Evolutionary conservation across 768 basidiomycete species (phyloP).

Genomic region (Collybia sordida): DNA sequence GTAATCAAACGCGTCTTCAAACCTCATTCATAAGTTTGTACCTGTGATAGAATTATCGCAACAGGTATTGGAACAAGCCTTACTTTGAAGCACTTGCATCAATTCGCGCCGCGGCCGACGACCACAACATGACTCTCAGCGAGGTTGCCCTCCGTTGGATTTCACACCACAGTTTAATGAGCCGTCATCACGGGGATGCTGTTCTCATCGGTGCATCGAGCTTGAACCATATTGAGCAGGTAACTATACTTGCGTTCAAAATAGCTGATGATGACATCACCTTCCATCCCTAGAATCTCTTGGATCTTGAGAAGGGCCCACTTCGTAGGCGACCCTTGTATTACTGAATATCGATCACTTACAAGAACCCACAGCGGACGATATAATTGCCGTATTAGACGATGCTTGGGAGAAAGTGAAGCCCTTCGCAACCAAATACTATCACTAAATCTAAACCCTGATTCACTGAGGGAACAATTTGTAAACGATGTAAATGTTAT

Average conservation of each 20-base stretch:
- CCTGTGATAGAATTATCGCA: constrained; percentile 31
- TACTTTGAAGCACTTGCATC: constrained; percentile 20
- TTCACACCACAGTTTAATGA: constrained; percentile 41
- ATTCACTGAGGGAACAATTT: neutral
- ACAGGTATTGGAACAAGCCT: constrained; percentile 30
- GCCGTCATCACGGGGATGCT: constrained; percentile 28
- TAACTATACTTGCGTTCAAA: neutral
- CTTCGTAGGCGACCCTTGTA: constrained; percentile 12
- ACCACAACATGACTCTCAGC: constrained; percentile 34
- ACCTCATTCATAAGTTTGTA: neutral
- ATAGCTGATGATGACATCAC: neutral
- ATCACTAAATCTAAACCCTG: too few species aligned
- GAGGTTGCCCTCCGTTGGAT: constrained; percentile 49
- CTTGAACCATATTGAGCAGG: constrained; percentile 38
- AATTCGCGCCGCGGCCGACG: constrained; percentile 18
- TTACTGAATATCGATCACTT: neutral
- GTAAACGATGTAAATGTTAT: constrained; percentile 1
- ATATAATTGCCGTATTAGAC: constrained; percentile 10
- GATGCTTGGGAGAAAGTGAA: constrained; percentile 43
- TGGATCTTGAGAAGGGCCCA: constrained; percentile 25
- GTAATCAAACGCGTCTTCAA: neutral
- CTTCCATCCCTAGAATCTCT: constrained; percentile 15
- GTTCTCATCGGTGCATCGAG: constrained; percentile 46
- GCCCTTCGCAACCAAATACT: constrained; percentile 35
- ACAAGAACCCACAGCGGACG: constrained; percentile 13